Conservation (phyloP, 352 stramenopile genomes). For the Globisporangium carolinianum region DNA sequence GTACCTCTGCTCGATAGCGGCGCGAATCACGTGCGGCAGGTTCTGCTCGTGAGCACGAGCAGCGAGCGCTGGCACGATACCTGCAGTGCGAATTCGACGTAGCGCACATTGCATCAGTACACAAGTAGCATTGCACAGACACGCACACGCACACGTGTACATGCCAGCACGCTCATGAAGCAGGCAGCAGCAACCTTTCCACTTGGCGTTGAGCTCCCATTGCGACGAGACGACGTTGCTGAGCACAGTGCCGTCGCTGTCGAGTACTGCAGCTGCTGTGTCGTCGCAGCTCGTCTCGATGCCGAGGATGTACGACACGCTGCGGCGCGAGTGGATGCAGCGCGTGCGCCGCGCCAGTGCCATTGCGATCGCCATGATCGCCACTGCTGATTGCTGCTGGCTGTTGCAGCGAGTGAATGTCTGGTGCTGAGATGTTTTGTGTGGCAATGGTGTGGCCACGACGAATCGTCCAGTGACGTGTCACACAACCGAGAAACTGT, state of each 20-base stretch:
- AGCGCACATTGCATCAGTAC: too few species aligned
- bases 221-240: constrained; percentile 93
- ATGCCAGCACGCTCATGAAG: too few species aligned
- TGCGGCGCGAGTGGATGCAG: constrained; percentile 4
- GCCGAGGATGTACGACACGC: constrained; percentile 81
- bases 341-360: background rate
- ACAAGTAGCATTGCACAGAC: background rate
- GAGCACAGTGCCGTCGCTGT: constrained; percentile 87
- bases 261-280: constrained; percentile 88
- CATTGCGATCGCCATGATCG: background rate
- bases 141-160: background rate
- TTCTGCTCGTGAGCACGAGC: constrained; percentile 92
- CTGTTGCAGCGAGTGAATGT: background rate
- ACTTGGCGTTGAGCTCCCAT: constrained; percentile 83
- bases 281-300: constrained; percentile 97
- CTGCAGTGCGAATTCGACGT: constrained; percentile 19
- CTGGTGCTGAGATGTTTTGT: background rate
- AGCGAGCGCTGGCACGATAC: constrained; percentile 95
- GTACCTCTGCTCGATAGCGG: constrained; percentile 86
- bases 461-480: too few species aligned
- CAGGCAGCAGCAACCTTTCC: constrained; percentile 41
- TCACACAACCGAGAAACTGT: too few species aligned
- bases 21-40: constrained; percentile 91
- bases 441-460: background rate
- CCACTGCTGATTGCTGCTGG: background rate